Conservation (phyloP, 1,139 yeast species). For the Magnusiomyces ingens region DNA sequence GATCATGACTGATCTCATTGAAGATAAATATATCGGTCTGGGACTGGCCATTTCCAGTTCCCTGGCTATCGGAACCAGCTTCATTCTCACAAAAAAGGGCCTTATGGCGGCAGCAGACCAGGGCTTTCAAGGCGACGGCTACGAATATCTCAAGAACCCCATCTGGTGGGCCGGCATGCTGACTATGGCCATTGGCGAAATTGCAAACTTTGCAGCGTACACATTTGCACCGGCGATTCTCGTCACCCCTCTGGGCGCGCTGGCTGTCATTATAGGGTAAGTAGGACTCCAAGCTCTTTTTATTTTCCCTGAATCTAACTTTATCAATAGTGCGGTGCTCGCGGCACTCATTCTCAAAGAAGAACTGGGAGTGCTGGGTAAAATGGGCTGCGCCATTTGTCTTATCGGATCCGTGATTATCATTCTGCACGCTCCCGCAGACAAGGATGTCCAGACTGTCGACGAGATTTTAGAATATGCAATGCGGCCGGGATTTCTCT, state of each 20-base stretch:
- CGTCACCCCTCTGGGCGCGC: slow-evolving; percentile 88
- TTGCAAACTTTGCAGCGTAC: slow-evolving; percentile 91
- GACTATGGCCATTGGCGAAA: slow-evolving; percentile 87
- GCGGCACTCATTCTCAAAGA: slow-evolving; percentile 83
- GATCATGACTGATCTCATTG: slow-evolving; percentile 30
- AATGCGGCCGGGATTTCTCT: slow-evolving; percentile 67
- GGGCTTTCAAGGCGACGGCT: slow-evolving; percentile 64
- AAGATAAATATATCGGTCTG: slow-evolving; percentile 83
- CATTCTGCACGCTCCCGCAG: slow-evolving; percentile 89
- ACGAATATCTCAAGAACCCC: slow-evolving; percentile 72
- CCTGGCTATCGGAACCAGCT: slow-evolving; percentile 83
- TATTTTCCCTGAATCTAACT: neutral
- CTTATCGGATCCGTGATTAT: slow-evolving; percentile 85
- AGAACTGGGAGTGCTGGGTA: slow-evolving; percentile 83
- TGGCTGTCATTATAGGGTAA: slow-evolving; percentile 68
- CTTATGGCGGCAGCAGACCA: slow-evolving; percentile 58
- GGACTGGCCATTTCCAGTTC: slow-evolving; percentile 85
- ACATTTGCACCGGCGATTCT: slow-evolving; percentile 92
- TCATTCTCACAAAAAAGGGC: slow-evolving; percentile 85
- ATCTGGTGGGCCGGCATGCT: slow-evolving; percentile 94
- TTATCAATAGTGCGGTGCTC: slow-evolving; percentile 50
- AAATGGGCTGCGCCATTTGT: slow-evolving; percentile 90
- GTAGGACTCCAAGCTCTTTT: slow-evolving; percentile 26
- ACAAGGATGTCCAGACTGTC: slow-evolving; percentile 79
- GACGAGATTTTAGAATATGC: slow-evolving; percentile 84